phyloP scores from a whole-genome alignment of 2,329 filamentous ascomycete genomes.

The Sphaerostilbella broomeana region DNA sequence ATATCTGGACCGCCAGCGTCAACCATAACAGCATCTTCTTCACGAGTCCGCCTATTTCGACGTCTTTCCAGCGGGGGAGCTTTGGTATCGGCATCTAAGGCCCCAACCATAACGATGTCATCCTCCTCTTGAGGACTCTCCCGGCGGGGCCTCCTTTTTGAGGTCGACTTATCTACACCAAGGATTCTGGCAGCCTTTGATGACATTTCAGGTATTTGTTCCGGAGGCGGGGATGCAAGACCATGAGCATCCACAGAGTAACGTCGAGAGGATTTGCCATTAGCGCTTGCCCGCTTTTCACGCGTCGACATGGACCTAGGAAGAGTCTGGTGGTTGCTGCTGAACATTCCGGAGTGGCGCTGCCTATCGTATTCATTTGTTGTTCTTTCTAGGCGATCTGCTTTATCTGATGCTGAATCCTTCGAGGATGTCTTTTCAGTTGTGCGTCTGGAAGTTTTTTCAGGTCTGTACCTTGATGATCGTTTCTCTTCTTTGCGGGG shows the following conservation, averaged over 20 bases:
- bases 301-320: constrained; percentile 63
- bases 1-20: constrained; percentile 29
- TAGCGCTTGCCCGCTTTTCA: constrained; percentile 51
- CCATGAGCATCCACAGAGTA: constrained; percentile 61
- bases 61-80: constrained; percentile 27
- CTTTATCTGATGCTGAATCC: constrained; percentile 68
- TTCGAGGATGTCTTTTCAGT: constrained; percentile 55
- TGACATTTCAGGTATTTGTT: constrained; percentile 57
- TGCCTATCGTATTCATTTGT: constrained; percentile 47
- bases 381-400: constrained; percentile 40
- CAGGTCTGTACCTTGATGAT: constrained; percentile 57
- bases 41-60: constrained; percentile 27
- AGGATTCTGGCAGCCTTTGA: constrained; percentile 75
- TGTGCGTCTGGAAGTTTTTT: constrained; percentile 50
- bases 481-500: constrained; percentile 39
- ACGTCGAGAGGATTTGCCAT: constrained; percentile 57
- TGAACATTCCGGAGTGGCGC: constrained; percentile 58
- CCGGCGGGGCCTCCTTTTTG: constrained; percentile 42
- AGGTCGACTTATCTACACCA: constrained; percentile 44
- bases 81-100: constrained; percentile 32
- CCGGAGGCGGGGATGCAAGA: constrained; percentile 65
- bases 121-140: constrained; percentile 36
- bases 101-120: constrained; percentile 43
- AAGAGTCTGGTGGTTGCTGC: constrained; percentile 59
- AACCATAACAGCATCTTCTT: constrained; percentile 36